A percentile compares a stretch with the other conserved stretches of the same genome.
Conservation (phyloP, 176 grass and related monocot species). For the Triticum turgidum region DNA sequence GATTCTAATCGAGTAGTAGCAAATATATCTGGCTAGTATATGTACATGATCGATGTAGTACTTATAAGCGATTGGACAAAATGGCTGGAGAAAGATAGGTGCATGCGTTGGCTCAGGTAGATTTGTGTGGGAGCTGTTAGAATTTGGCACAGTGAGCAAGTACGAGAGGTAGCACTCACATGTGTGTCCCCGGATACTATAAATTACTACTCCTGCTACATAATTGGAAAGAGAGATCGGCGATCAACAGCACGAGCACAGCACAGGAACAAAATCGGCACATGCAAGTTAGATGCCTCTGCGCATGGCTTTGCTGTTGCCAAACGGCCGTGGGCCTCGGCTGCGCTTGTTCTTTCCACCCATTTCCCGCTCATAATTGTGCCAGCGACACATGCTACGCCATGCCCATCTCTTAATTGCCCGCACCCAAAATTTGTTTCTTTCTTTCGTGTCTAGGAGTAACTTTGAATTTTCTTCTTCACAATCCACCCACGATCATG, state of each 20-base stretch:
- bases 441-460: background rate
- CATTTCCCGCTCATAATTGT: constrained; percentile 44
- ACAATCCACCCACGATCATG: too few relatives aligned
- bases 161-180: constrained; percentile 20
- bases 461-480: background rate
- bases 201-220: constrained; percentile 6
- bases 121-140: background rate
- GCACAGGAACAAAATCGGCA: constrained; percentile 30
- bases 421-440: constrained; percentile 36
- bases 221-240: constrained; percentile 12
- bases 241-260: constrained; percentile 6
- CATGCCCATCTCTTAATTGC: constrained; percentile 48
- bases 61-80: too few relatives aligned
- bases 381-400: constrained; percentile 45
- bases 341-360: constrained; percentile 31
- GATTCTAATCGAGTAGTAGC: background rate
- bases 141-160: constrained; percentile 38
- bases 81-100: background rate
- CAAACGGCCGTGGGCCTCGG: constrained; percentile 45
- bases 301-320: constrained; percentile 26
- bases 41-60: too few relatives aligned
- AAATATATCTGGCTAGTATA: too few relatives aligned
- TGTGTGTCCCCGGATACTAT: background rate
- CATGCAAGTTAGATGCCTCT: constrained; percentile 25
- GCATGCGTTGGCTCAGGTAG: background rate